These are phyloP conservation scores for Phylloporus sp. DNA, from an alignment of 768 basidiomycete species.

Conservation along the genomic window DNA sequence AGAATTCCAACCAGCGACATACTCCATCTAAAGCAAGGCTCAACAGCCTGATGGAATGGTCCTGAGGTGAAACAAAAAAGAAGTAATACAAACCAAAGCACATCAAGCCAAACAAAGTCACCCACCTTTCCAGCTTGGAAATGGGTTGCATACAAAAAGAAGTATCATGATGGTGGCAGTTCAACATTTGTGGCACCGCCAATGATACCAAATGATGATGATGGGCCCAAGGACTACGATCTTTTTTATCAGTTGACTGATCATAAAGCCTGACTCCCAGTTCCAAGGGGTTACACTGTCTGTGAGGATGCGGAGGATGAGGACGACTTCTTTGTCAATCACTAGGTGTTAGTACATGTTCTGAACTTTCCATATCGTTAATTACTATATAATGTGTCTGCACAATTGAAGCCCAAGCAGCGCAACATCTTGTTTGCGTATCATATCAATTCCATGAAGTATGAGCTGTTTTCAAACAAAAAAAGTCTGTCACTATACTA, in stretches of 20 bases:
- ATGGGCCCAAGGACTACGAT: background rate
- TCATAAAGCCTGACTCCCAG: background rate
- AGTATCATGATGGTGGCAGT: background rate
- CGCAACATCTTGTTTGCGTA: too few relatives aligned
- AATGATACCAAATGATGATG: background rate
- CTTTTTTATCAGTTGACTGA: background rate
- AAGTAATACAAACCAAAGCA: background rate
- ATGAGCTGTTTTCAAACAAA: too few relatives aligned
- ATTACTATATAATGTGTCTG: background rate
- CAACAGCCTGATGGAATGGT: background rate
- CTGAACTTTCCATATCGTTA: background rate
- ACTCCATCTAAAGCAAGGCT: background rate
- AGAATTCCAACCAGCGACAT: background rate
- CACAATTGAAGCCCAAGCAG: too few relatives aligned
- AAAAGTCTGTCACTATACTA: too few relatives aligned
- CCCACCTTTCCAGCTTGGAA: background rate
- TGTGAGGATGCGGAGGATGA: background rate
- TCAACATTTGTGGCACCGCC: background rate
- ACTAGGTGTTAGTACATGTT: background rate
- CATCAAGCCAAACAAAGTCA: background rate
- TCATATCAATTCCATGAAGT: too few relatives aligned
- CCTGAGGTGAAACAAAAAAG: background rate
- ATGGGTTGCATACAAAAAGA: background rate
- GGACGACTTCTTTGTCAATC: background rate
- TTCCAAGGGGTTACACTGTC: background rate